Conservation (phyloP, 2,329 filamentous ascomycete genomes). For the Grosmannia clavigera region DNA sequence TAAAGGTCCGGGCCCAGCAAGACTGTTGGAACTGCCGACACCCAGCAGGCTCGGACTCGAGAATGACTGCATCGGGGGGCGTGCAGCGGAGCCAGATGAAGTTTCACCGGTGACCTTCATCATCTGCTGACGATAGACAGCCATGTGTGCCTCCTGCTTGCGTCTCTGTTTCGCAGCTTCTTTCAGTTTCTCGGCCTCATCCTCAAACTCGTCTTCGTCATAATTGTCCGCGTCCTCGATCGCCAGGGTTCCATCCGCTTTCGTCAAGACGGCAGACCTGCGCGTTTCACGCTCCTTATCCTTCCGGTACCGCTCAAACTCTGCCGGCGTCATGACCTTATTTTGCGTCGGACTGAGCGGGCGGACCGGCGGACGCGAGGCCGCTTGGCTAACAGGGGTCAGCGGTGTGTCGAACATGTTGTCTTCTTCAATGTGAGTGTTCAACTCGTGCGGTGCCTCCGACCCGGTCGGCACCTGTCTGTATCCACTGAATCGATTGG, state of each 20-base stretch:
- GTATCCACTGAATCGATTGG: conserved; percentile 20
- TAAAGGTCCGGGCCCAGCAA: conserved; percentile 13
- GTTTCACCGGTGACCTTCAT: conserved; percentile 85
- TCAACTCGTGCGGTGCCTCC: conserved; percentile 18
- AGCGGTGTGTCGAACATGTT: conserved; percentile 41
- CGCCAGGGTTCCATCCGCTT: conserved; percentile 28
- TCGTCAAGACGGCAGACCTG: conserved; percentile 24
- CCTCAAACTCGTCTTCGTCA: conserved; percentile 63
- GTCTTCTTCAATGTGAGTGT: conserved; percentile 37
- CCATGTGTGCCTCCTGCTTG: conserved; percentile 83
- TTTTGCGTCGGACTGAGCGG: conserved; percentile 34
- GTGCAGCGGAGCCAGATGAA: conserved; percentile 30
- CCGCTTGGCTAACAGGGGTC: conserved; percentile 23
- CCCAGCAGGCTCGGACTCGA: conserved; percentile 49
- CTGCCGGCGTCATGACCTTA: conserved; percentile 81
- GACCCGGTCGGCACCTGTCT: conserved; percentile 20
- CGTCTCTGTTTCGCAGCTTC: conserved; percentile 63
- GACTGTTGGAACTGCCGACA: conserved; percentile 14
- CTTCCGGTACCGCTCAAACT: conserved; percentile 71
- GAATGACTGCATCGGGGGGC: conserved; percentile 44
- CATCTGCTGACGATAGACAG: conserved; percentile 88
- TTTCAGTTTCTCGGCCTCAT: conserved; percentile 64
- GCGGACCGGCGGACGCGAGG: conserved; percentile 22
- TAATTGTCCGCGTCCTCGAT: conserved; percentile 52
- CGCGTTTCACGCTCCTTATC: conserved; percentile 54